These are phyloP conservation scores for Hevea brasiliensis DNA, from an alignment of 345 rosid genomes.

Conservation along the genomic window DNA sequence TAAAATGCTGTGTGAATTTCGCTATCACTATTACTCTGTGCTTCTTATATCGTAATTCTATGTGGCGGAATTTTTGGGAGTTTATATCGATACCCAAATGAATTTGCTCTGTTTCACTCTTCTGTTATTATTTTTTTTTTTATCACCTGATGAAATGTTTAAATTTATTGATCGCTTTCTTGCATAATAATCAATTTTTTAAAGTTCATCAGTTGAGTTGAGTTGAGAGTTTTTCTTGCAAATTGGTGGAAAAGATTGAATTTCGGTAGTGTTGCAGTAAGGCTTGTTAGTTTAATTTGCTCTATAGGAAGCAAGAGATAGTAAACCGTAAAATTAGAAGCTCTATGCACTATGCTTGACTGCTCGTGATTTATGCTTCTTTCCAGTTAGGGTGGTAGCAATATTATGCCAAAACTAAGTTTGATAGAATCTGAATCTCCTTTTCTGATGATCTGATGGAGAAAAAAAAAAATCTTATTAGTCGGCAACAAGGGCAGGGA, in stretches of 20 bases:
- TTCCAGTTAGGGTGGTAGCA: background rate
- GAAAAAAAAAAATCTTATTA: background rate
- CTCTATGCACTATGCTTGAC: background rate
- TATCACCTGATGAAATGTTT: background rate
- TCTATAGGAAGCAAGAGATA: background rate
- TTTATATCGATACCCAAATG: background rate
- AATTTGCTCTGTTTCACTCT: background rate
- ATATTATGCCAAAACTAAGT: slow-evolving; percentile 5
- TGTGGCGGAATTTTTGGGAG: background rate
- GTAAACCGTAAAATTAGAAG: background rate
- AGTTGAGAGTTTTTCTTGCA: background rate
- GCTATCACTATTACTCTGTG: background rate
- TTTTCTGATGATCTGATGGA: background rate
- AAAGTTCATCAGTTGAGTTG: background rate
- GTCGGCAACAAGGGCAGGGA: background rate
- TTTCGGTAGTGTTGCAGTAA: background rate
- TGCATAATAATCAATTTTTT: background rate
- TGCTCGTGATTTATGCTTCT: background rate
- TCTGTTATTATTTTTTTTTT: background rate
- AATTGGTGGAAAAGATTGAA: background rate
- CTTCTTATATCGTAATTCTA: slow-evolving; percentile 1
- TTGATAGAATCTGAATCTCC: background rate
- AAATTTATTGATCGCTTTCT: background rate
- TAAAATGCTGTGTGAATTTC: background rate
- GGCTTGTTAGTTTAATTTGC: background rate